A percentile compares a stretch with the other conserved stretches of the same genome.
Evolutionary conservation across 495 filamentous ascomycete genomes (phyloP).

Genomic region (Chaetomium cochliodes): DNA sequence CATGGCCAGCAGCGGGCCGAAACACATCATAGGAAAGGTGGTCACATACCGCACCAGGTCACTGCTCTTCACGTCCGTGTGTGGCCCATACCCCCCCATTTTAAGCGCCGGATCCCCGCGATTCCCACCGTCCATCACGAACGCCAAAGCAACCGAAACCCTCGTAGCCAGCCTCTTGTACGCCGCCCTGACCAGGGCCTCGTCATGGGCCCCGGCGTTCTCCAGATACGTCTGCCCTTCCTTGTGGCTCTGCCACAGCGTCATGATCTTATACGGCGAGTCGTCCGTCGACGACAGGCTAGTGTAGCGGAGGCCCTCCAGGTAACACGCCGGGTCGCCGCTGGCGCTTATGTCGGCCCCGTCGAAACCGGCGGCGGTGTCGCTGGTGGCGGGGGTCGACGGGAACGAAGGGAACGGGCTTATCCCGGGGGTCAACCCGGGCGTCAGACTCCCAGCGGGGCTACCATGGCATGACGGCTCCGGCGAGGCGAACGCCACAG

Average conservation of each 20-base stretch:
- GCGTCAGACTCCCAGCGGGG: background rate
- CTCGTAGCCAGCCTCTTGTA: slow-evolving; percentile 21
- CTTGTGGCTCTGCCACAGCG: slow-evolving; percentile 26
- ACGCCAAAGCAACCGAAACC: slow-evolving; percentile 26
- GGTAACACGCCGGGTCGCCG: background rate
- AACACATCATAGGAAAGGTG: slow-evolving; percentile 34
- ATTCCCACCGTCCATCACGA: slow-evolving; percentile 2
- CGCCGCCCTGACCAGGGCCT: slow-evolving; percentile 12
- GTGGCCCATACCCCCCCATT: background rate
- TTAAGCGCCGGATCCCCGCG: background rate
- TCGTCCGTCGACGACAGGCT: background rate
- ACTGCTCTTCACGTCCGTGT: background rate
- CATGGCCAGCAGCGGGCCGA: slow-evolving; percentile 27
- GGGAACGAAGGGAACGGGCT: background rate
- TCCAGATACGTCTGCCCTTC: slow-evolving; percentile 24
- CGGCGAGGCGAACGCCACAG: too few relatives aligned
- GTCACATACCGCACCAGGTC: slow-evolving; percentile 30
- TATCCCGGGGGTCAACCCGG: background rate
- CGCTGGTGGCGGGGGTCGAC: background rate
- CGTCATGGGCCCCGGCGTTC: slow-evolving; percentile 10
- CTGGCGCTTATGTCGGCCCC: background rate
- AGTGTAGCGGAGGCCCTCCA: background rate
- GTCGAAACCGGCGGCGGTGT: background rate
- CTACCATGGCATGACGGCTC: background rate
- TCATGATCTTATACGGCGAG: slow-evolving; percentile 19